phyloP scores from a whole-genome alignment of 352 stramenopile genomes.

The Thalassiosira pacifica region DNA sequence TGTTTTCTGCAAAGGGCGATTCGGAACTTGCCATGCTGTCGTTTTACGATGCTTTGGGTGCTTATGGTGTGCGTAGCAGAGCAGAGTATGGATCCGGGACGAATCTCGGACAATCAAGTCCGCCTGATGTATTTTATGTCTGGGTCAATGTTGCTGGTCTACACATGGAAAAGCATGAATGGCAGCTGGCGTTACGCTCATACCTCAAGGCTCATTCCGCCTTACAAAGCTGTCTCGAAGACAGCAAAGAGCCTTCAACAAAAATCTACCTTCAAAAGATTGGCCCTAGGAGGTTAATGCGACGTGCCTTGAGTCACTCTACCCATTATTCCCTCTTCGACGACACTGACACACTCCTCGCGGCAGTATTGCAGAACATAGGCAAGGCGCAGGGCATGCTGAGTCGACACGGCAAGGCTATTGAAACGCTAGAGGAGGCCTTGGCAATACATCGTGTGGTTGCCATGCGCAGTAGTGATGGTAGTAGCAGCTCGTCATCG shows the following conservation, averaged over 20 bases:
- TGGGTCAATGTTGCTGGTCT: constrained; percentile 68
- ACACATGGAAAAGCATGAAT: constrained; percentile 58
- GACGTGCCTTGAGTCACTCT: constrained; percentile 13
- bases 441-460: constrained; percentile 60
- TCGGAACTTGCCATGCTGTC: constrained; percentile 49
- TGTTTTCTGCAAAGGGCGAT: constrained; percentile 48
- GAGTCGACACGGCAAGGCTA: constrained; percentile 64
- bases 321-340: constrained; percentile 20
- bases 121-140: constrained; percentile 62
- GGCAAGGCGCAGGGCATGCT: constrained; percentile 62
- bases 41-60: constrained; percentile 61
- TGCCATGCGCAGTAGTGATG: constrained; percentile 34
- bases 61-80: constrained; percentile 59
- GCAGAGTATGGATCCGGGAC: constrained; percentile 9
- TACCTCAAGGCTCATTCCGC: constrained; percentile 61
- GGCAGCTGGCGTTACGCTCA: constrained; percentile 60
- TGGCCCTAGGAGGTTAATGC: constrained; percentile 53
- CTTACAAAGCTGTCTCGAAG: constrained; percentile 42
- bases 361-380: constrained; percentile 64
- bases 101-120: constrained; percentile 12
- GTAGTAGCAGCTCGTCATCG: constrained; percentile 19
- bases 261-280: constrained; percentile 36
- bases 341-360: constrained; percentile 55
- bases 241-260: constrained; percentile 15
- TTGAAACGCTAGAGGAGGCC: constrained; percentile 64